Evolutionary conservation across 2,329 filamentous ascomycete species (phyloP).

Genomic region (Pseudocercospora eumusae): DNA sequence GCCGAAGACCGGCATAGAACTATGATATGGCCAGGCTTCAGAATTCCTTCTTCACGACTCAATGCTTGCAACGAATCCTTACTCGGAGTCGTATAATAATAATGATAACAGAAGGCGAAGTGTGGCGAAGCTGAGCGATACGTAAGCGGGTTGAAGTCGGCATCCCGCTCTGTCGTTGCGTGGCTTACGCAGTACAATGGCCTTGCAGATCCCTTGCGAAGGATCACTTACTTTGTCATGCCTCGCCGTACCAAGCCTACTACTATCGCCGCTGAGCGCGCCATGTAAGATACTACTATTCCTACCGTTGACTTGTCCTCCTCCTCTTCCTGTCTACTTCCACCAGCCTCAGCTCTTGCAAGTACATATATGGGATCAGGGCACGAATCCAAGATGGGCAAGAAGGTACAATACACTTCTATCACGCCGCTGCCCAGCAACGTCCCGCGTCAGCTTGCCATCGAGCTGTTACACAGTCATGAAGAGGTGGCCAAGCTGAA

Average conservation of each 20-base stretch:
- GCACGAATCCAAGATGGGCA: conserved; percentile 41
- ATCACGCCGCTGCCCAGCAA: conserved; percentile 70
- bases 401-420: conserved; percentile 66
- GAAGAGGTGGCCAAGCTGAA: conserved; percentile 71
- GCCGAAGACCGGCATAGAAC: not conserved
- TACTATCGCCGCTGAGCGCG: conserved; percentile 1
- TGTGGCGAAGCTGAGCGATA: conserved; percentile 3
- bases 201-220: conserved; percentile 5
- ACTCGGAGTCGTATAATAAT: not conserved
- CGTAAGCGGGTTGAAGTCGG: not conserved
- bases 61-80: not conserved
- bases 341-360: too few species aligned
- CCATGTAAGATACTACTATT: conserved; percentile 2
- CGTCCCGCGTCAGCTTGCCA: conserved; percentile 69
- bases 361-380: conserved; percentile 8
- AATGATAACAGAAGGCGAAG: not conserved
- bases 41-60: not conserved
- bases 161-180: too few species aligned
- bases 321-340: not conserved
- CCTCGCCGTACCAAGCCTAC: not conserved
- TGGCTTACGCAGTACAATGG: not conserved
- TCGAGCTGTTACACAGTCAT: conserved; percentile 71
- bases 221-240: conserved; percentile 1
- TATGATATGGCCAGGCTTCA: not conserved
- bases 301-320: not conserved